phyloP scores from a whole-genome alignment of 23 red algal species.

The Gracilariopsis chorda region DNA sequence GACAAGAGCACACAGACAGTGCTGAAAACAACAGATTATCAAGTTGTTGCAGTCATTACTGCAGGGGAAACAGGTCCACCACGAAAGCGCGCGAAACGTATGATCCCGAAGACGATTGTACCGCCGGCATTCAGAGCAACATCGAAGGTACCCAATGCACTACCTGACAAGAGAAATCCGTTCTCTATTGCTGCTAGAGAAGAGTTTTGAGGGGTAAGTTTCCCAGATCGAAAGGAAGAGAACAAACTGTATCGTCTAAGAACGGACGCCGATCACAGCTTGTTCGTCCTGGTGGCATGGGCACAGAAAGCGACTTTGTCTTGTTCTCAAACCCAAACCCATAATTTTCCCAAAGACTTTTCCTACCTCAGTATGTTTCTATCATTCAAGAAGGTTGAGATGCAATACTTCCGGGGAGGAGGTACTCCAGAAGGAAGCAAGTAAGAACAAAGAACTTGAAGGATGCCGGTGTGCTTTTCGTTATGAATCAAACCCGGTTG shows the following conservation, averaged over 20 bases:
- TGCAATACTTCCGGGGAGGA: conserved; percentile 27
- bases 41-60: conserved; percentile 24
- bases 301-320: not conserved
- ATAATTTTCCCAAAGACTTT: not conserved
- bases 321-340: not conserved
- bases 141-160: not conserved
- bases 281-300: not conserved
- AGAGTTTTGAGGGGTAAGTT: not conserved
- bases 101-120: conserved; percentile 6
- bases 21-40: too few relatives aligned
- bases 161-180: not conserved
- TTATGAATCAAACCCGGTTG: conserved; percentile 14
- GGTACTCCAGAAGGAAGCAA: not conserved
- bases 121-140: not conserved
- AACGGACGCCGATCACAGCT: not conserved
- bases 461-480: not conserved
- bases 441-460: too few relatives aligned
- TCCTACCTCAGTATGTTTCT: conserved; percentile 25
- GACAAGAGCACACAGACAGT: too few relatives aligned
- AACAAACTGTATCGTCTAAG: not conserved
- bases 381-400: conserved; percentile 18
- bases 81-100: conserved; percentile 37
- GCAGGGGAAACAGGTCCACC: conserved; percentile 54
- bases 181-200: not conserved
- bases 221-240: not conserved